Base-by-base conservation (phyloP, 2,329 filamentous ascomycete genomes). In the Domatiomyces catenatus region DNA sequence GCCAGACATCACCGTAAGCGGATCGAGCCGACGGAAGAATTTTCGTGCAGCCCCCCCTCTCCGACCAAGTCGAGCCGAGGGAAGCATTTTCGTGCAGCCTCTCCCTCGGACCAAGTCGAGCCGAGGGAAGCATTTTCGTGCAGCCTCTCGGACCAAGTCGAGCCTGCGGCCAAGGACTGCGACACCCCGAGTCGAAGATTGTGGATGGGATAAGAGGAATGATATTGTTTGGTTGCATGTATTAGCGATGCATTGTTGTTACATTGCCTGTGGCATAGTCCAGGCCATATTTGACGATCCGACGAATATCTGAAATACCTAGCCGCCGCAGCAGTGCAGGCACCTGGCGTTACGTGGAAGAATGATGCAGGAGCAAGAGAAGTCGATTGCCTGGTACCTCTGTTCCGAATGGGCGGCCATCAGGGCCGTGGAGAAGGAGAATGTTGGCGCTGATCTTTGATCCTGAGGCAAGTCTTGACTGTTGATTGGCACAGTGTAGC, bases 1-100 rank as follows among this genome's bases (percentile, higher is more conserved):
- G 92, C 66, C 75, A 60, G 50, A 47, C 45, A 18, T 47, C 45
- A 10, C 45, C 45, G 8, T 47, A 32, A 36, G 15, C 22, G 10
- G 32, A 15, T 39, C 32, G 32, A 39, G 3, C 10, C 3, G 32
- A 10, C 32, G 12, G 32, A n/a, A n/a, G n/a, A n/a, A 32, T 32
- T 5, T 32, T 32, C n/a, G n/a, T n/a, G n/a, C n/a, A n/a, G n/a
- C 8, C 7, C 8, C 3, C 8, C 28, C 28, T 2, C 12, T 2
- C 8, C 28, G 28, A 32, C 28, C 28, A 32, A 32, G 28, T 32
- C 28, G n/a, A n/a, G n/a, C n/a, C n/a, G n/a, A n/a, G n/a, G n/a
- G n/a, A 24, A 24, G 22, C 22, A 6, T 24, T 24, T 24, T 24
- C 22, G 3, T 24, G 22, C 22, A 3, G 6, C 22, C 22, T 24